Conservation (phyloP, 2,329 filamentous ascomycete genomes). For the Ceratocystis eucalypticola region DNA sequence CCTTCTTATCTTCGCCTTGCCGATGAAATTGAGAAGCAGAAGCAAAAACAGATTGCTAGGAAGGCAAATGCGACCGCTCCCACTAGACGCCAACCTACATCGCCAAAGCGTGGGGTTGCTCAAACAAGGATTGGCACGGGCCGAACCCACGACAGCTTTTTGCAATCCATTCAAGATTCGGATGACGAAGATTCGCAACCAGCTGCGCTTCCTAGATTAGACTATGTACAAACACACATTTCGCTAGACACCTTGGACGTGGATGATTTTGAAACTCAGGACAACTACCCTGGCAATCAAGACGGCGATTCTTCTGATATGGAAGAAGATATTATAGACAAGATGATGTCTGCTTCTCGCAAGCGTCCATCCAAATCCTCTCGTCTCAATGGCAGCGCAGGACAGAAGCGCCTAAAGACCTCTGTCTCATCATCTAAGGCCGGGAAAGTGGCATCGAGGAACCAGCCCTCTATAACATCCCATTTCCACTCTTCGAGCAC, state of each 20-base stretch:
- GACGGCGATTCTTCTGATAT: conserved; percentile 30
- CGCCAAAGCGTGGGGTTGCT: conserved; percentile 13
- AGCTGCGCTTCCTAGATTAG: neutral
- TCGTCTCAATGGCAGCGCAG: conserved; percentile 18
- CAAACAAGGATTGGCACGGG: conserved; percentile 11
- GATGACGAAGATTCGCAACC: conserved; percentile 23
- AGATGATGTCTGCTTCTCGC: conserved; percentile 32
- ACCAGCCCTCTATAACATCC: conserved; percentile 27
- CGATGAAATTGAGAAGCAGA: conserved; percentile 28
- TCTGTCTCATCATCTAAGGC: conserved; percentile 21
- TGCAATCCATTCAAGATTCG: conserved; percentile 10
- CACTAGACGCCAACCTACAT: neutral
- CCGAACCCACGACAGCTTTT: conserved; percentile 7
- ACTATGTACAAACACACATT: conserved; percentile 15
- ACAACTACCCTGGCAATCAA: conserved; percentile 22
- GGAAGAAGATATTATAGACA: conserved; percentile 41
- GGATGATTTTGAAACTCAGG: conserved; percentile 28
- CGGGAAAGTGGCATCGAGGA: conserved; percentile 21
- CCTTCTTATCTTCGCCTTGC: conserved; percentile 55
- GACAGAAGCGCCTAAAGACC: conserved; percentile 23
- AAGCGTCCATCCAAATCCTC: conserved; percentile 30
- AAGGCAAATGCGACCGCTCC: neutral
- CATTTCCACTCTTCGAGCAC: conserved; percentile 21
- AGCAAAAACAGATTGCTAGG: neutral
- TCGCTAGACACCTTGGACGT: conserved; percentile 2